Evolutionary conservation across 768 basidiomycete genomes (phyloP).

Genomic region (Neoboletus subvelutipes): DNA sequence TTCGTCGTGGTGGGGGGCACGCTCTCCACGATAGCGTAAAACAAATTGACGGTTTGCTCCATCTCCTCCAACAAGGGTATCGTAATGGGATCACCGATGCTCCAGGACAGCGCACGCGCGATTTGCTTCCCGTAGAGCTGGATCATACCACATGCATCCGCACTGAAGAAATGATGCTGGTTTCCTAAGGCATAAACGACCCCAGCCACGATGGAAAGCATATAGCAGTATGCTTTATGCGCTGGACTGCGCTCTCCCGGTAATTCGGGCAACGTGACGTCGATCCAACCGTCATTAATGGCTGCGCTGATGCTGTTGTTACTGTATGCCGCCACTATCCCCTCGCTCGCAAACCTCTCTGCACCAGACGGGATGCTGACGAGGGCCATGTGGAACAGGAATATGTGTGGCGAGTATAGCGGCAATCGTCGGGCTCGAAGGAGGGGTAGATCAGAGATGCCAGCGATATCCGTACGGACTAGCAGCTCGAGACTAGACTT

Average conservation of each 20-base stretch:
- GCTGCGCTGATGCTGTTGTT: conserved; percentile 75
- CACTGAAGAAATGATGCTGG: conserved; percentile 76
- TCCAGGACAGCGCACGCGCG: conserved; percentile 75
- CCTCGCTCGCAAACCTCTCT: conserved; percentile 82
- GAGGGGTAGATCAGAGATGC: conserved; percentile 63
- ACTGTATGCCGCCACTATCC: conserved; percentile 77
- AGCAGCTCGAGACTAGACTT: conserved; percentile 72
- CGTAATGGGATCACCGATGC: conserved; percentile 73
- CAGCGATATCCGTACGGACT: conserved; percentile 64
- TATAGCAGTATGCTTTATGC: conserved; percentile 79
- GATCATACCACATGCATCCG: conserved; percentile 82
- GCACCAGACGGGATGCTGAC: conserved; percentile 75
- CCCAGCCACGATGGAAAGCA: conserved; percentile 77
- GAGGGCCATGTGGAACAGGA: conserved; percentile 84
- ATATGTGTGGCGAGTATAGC: conserved; percentile 72
- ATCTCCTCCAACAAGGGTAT: conserved; percentile 79
- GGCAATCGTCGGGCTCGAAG: conserved; percentile 63
- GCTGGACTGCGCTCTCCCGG: conserved; percentile 77
- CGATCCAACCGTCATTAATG: conserved; percentile 74
- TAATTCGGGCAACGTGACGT: conserved; percentile 63
- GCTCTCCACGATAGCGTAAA: conserved; percentile 68
- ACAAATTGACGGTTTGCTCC: conserved; percentile 74
- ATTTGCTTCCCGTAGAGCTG: conserved; percentile 85
- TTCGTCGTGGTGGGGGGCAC: conserved; percentile 16
- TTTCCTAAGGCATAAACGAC: conserved; percentile 63